Evolutionary conservation across 805 yeast genomes (phyloP), one percentile per base, ranked within the genome.

Genomic region (Danielozyma ontarioensis): DNA sequence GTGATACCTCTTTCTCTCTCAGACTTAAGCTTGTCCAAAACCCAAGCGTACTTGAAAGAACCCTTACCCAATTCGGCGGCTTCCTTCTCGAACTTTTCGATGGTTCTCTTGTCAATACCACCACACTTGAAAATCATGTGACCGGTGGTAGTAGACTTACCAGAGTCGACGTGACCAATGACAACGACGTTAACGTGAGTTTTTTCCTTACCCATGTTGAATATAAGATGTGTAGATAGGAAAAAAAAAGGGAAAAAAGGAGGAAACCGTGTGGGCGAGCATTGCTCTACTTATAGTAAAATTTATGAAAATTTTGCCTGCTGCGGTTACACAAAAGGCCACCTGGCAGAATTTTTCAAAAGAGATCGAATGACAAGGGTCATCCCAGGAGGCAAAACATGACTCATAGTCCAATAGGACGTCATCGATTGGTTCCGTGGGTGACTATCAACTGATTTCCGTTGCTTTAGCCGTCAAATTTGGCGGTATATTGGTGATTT

Each of bases 121-220:
- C 97, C 96, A 79, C 96, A 89, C 90, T 88, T 88, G 95, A 70
- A 89, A 68, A 89, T 88, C 76, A 89, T 84, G 83, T 89, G 97
- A 75, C 97, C 97, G 70, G 97, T 89, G 74, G 97, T 90, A 67
- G 97, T 89, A 51, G 97, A 90, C 78, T 85, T 84, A 76, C 90
- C 90, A 62, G 97, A 89, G 77, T 90, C 97, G 97, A 93, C 97
- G 95, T 90, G 97, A 76, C 97, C 98, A 74, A 90, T 90, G 70
- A 93, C 97, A 74, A 93, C 98, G 77, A 90, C 95, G 96, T 90
- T 90, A 79, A 90, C 85, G 85, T 90, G 97, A 74, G 78, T 64
- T 83, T 90, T 89, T 65, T 80, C 96, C 75, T 87, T 87, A 81
- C 96, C 96, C 95, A 64, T 65, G 41, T 36, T 54, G 40, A 36